These are phyloP conservation scores for Cymbidium sinense DNA, from an alignment of 106 monocot genomes.

Conservation along the genomic window DNA sequence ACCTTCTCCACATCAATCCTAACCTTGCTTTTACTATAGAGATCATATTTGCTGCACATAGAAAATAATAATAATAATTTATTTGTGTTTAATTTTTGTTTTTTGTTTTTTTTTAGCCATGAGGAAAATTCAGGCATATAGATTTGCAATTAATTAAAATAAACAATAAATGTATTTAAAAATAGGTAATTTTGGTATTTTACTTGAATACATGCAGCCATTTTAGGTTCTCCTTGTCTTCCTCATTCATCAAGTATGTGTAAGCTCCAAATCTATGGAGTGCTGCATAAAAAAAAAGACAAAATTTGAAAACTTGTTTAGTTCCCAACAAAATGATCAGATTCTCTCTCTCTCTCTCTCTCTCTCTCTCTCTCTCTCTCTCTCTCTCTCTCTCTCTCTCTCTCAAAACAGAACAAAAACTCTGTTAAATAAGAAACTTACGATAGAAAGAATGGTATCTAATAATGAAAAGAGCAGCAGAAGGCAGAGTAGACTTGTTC, in stretches of 20 bases:
- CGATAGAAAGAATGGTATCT: constrained; percentile 91
- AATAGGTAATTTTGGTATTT: not conserved
- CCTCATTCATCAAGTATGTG: constrained; percentile 73
- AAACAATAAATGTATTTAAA: not conserved
- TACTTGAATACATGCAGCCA: constrained; percentile 92
- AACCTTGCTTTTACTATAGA: constrained; percentile 95
- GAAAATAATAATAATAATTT: not conserved
- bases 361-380: too few relatives aligned
- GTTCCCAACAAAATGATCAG: not conserved
- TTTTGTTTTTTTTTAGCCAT: not conserved
- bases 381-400: too few relatives aligned
- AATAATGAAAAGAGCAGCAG: constrained; percentile 81
- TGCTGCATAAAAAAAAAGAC: constrained; percentile 33
- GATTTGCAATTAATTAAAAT: not conserved
- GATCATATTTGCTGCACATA: constrained; percentile 79
- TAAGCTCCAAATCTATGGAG: constrained; percentile 84
- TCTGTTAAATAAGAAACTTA: constrained; percentile 18
- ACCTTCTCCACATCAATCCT: constrained; percentile 80
- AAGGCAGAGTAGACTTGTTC: constrained; percentile 66
- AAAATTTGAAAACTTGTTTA: not conserved
- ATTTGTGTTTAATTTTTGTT: not conserved
- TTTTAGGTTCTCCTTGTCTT: constrained; percentile 83
- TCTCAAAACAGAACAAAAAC: too few relatives aligned
- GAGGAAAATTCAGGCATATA: not conserved
- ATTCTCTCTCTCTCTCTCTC: too few relatives aligned